Percentiles rank a stretch among this genome's conserved stretches.
Conservation (phyloP, 2,329 filamentous ascomycete species). For the Stagonosporopsis rhizophila region DNA sequence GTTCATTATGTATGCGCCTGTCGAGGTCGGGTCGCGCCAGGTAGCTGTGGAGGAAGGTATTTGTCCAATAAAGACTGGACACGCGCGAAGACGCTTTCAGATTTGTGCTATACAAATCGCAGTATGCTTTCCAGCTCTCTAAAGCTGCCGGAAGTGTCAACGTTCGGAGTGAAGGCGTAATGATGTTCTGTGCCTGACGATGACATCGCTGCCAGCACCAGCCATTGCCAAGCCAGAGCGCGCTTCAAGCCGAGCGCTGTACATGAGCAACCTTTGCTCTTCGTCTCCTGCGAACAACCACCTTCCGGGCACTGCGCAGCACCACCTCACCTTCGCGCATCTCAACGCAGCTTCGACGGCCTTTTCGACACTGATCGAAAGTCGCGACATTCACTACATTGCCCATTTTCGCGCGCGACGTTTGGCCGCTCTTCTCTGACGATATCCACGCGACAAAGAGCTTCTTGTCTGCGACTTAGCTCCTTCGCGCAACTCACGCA, state of each 20-base stretch:
- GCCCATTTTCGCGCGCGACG: conserved; percentile 17
- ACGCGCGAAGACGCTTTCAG: not conserved
- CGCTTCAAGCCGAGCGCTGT: conserved; percentile 14
- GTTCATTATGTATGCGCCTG: conserved; percentile 55
- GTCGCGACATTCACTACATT: conserved; percentile 9
- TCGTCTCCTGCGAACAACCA: conserved; percentile 20
- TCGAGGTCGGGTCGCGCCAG: conserved; percentile 9
- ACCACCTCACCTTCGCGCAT: conserved; percentile 20
- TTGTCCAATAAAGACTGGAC: not conserved
- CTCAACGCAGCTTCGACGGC: conserved; percentile 1
- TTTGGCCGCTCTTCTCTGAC: conserved; percentile 15
- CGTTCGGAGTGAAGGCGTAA: conserved; percentile 3
- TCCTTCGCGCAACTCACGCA: conserved; percentile 20
- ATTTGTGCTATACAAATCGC: too few species aligned
- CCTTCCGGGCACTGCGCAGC: conserved; percentile 24
- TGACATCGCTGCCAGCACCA: conserved; percentile 22
- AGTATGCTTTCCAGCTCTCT: not conserved
- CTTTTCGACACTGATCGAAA: not conserved
- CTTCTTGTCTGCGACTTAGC: conserved; percentile 26
- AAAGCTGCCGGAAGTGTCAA: not conserved
- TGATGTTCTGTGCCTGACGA: conserved; percentile 24
- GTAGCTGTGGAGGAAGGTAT: conserved; percentile 1
- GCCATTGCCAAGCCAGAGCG: conserved; percentile 20
- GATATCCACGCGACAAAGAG: conserved; percentile 36
- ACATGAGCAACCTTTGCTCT: conserved; percentile 15